Percentiles rank a stretch among this genome's conserved stretches.
Evolutionary conservation across 306 rosid genomes (phyloP).

Genomic region (Prunus padus): DNA sequence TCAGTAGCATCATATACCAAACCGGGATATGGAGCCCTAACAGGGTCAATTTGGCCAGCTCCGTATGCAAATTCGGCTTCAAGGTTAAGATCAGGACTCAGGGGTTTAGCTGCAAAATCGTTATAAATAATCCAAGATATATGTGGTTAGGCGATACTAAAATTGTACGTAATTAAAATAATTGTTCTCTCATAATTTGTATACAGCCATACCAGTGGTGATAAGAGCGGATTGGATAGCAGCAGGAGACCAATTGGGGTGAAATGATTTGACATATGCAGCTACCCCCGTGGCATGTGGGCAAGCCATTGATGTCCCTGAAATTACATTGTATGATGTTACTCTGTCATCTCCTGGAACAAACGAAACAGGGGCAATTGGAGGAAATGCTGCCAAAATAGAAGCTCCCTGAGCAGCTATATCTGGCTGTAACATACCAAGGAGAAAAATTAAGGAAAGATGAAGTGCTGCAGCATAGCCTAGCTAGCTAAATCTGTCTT

Average conservation of each 20-base stretch:
- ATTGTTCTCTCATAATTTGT: not conserved
- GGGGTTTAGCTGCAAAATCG: constrained; percentile 29
- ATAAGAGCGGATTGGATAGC: constrained; percentile 45
- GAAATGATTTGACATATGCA: constrained; percentile 51
- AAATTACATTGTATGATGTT: not conserved
- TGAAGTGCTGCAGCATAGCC: no score
- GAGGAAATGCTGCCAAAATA: constrained; percentile 48
- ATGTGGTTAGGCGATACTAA: not conserved
- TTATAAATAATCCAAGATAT: constrained; percentile 1
- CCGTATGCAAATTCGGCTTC: constrained; percentile 49
- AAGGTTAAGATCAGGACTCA: constrained; percentile 14
- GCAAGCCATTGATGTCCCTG: constrained; percentile 59
- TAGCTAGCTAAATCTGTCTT: no score
- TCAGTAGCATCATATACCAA: constrained; percentile 40
- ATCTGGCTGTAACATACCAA: constrained; percentile 34
- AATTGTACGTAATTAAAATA: no score
- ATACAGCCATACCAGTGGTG: constrained; percentile 36
- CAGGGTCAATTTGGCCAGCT: constrained; percentile 43
- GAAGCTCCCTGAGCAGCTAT: constrained; percentile 40
- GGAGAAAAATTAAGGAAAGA: not conserved
- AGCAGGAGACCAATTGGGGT: constrained; percentile 52
- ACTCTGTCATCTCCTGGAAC: constrained; percentile 23
- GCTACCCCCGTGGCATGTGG: constrained; percentile 48
- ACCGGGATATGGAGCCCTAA: constrained; percentile 41
- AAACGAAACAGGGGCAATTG: not conserved